Evolutionary conservation across 306 rosid genomes (phyloP), one percentile per base, ranked within the genome.

Genomic region (Cercis canadensis): DNA sequence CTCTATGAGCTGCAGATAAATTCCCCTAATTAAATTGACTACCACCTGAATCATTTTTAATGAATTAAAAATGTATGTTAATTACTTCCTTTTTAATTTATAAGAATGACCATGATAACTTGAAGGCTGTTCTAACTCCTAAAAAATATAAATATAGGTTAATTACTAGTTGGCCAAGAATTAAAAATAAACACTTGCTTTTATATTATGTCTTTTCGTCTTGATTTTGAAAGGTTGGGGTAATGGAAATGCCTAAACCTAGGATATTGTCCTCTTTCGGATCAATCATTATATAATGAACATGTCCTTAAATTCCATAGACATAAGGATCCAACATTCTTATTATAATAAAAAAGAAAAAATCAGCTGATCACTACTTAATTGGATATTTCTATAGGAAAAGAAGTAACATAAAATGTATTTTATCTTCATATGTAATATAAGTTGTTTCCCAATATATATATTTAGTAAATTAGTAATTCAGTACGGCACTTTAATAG

Each of bases 211-310:
- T 60, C 45, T 49, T 65, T 58, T 72, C 39, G 29, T n/a, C 10
- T 57, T 69, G 51, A 58, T 54, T 40, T 56, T 67, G 57, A 57
- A 57, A 73, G 65, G 24, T 69, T 45, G 33, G 53, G 24, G 62
- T 54, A 57, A 39, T 33, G 45, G 16, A 69, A 73, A 52, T 59
- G 62, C 14, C 33, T 52, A 62, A 47, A 56, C 70, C 73, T 67
- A 55, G 62, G 82, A 81, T 72, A 16, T 55, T 57, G 64, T 9
- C 53, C 37, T 29, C 45, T 46, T 67, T 72, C 15, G 76, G 70
- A 41, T 57, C 61, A 76, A 56, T 63, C 75, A 73, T 77, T 77
- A 57, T 41, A 67, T 41, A 49, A 68, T 43, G 34, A 68, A 24
- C 60, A 53, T 55, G 67, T 65, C 52, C 60, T 67, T 62, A 45